Evolutionary conservation across 192 early-diverging fungal genomes (phyloP), one percentile per base, ranked within the genome.

Genomic region (Backusella macrospora): DNA sequence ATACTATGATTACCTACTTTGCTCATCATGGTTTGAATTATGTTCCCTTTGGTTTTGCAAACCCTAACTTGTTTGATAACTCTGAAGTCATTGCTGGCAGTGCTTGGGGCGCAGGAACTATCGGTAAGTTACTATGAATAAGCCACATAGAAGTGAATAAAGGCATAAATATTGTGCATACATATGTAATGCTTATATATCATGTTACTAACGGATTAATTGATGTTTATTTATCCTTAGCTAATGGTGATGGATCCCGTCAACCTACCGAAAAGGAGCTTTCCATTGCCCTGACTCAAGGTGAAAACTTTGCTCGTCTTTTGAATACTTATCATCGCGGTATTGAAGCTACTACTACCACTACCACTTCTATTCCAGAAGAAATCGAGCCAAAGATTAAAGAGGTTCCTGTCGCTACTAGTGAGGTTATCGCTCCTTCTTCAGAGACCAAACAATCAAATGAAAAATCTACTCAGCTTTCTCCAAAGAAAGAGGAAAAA

Each of bases 1-100:
- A 89, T 1, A 85, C 87, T 23, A 77, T 91, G 66, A 62, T 94
- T 26, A 81, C 91, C 8, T 83, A 86, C 76, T 83, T 92, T 21
- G 87, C 84, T 6, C 92, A 94, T 81, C 91, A 93, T 73, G 94
- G 93, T 62, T 86, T 96, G 55, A 81, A 86, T 65, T 96, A 83
- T 73, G 91, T 94, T 55, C 93, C 94, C 8, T 71, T 94, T 13
- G 91, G 91, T 40, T 87, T 82, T 71, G 42, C 73, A 6, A 46
- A 87, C 74, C 21, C 80, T 0, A 29, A 88, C 59, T 65, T 92
- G 38, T 82, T 80, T 62, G 85, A 87, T 78, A 86, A 52, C 26
- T 49, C 63, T 45, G 75, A 72, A 21, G 73, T 75, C 3, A 47
- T 72, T 15, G 73, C 69, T 43, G 73, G 78, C 18, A 72, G 49